Percentiles rank a stretch among this genome's conserved stretches.
Conservation (phyloP, 2,329 filamentous ascomycete species). For the Nannizziopsis barbatae region DNA sequence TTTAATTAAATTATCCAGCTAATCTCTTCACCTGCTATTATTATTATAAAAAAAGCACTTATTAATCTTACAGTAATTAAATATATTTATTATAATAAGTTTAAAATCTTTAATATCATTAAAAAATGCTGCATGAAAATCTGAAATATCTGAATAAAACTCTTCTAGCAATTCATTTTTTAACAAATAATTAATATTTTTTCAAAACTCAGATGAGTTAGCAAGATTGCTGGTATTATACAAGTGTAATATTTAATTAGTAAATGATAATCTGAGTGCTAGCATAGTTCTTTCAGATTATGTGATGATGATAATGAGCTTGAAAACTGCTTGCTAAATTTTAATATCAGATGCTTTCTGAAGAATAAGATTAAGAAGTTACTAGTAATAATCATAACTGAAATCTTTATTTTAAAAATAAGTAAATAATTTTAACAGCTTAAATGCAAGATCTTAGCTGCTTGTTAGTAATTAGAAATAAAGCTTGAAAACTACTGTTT, state of each 20-base stretch:
- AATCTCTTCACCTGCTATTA: not conserved
- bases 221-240: slow-evolving; percentile 23
- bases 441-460: not conserved
- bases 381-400: not conserved
- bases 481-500: too few relatives aligned
- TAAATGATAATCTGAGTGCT: slow-evolving; percentile 15
- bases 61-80: slow-evolving; percentile 16
- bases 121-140: slow-evolving; percentile 22
- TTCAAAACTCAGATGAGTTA: slow-evolving; percentile 23
- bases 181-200: slow-evolving; percentile 21
- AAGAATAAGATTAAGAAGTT: not conserved
- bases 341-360: slow-evolving; percentile 16
- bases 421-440: not conserved
- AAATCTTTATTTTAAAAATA: not conserved
- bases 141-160: slow-evolving; percentile 20
- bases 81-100: slow-evolving; percentile 17
- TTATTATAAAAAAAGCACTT: not conserved
- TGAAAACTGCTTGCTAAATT: not conserved
- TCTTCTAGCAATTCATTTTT: slow-evolving; percentile 21
- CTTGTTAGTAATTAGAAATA: not conserved
- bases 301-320: not conserved
- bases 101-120: slow-evolving; percentile 18
- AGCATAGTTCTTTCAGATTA: slow-evolving; percentile 13
- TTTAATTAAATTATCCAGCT: not conserved
- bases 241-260: slow-evolving; percentile 20